A percentile compares a stretch with the other conserved stretches of the same genome.
Evolutionary conservation across 352 stramenopile species (phyloP).

Genomic region (Phytophthora agathidicida): DNA sequence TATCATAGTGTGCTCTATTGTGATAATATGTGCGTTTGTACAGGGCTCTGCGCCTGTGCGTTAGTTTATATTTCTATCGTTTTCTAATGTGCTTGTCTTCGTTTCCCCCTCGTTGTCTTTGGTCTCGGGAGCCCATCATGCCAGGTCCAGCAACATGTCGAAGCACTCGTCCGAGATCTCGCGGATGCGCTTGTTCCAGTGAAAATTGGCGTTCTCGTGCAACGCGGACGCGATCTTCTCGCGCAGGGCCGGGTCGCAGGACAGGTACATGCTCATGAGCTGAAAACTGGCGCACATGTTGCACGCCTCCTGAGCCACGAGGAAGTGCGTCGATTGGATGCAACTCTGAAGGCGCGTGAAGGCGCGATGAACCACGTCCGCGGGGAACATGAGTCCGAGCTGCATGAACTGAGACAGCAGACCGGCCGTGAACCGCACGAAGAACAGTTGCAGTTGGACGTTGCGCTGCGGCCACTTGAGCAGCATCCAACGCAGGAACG

Average conservation of each 20-base stretch:
- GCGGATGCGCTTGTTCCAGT: conserved; percentile 84
- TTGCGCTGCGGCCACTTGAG: conserved; percentile 77
- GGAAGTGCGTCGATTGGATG: conserved; percentile 74
- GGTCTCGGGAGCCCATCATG: too few relatives aligned
- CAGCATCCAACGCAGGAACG: conserved; percentile 72
- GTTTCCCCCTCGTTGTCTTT: neutral
- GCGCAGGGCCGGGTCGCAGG: conserved; percentile 54
- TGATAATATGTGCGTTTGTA: conserved; percentile 27
- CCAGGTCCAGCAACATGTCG: conserved; percentile 81
- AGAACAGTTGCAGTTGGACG: conserved; percentile 80
- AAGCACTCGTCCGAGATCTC: conserved; percentile 84
- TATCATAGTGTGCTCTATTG: conserved; percentile 32
- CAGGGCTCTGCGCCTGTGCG: conserved; percentile 26
- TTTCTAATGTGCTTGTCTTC: conserved; percentile 29
- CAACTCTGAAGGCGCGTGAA: conserved; percentile 59
- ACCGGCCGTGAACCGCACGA: conserved; percentile 64
- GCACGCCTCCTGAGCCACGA: conserved; percentile 77
- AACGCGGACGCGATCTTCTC: conserved; percentile 68
- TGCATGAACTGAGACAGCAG: conserved; percentile 71
- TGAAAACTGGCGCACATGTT: conserved; percentile 65
- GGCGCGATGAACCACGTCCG: conserved; percentile 48
- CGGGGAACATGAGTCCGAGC: conserved; percentile 53
- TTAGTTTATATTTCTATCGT: conserved; percentile 37
- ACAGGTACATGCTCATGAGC: conserved; percentile 75
- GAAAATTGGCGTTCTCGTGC: conserved; percentile 63